A percentile compares a stretch with the other conserved stretches of the same genome.
Evolutionary conservation across 2,329 filamentous ascomycete species (phyloP).

Genomic region (Lecanicillium sp.): DNA sequence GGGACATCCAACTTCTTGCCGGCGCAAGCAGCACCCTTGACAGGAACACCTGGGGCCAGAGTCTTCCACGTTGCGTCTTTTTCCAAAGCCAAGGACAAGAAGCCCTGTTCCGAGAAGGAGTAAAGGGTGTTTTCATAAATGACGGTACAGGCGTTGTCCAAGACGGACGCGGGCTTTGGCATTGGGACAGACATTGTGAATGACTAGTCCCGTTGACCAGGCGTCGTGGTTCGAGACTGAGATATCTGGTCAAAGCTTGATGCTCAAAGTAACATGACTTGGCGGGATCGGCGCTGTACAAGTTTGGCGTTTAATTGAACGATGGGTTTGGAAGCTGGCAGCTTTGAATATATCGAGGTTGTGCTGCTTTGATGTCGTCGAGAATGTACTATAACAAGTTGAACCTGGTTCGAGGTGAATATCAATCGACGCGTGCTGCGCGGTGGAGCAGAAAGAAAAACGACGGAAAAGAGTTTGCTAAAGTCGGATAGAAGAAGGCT

Average conservation of each 20-base stretch:
- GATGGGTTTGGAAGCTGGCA: too few relatives aligned
- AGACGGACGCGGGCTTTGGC: slow-evolving; percentile 50
- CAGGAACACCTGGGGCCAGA: slow-evolving; percentile 59
- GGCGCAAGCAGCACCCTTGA: slow-evolving; percentile 73
- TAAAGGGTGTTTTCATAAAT: slow-evolving; percentile 79
- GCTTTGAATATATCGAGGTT: too few relatives aligned
- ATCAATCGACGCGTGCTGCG: too few relatives aligned
- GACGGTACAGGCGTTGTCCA: slow-evolving; percentile 76
- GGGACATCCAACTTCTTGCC: slow-evolving; percentile 57
- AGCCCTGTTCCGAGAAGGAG: slow-evolving; percentile 68
- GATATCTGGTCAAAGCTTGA: background rate
- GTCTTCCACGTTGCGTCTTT: slow-evolving; percentile 66
- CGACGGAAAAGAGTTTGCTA: background rate
- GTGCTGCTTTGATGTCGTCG: too few relatives aligned
- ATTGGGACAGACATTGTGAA: slow-evolving; percentile 62
- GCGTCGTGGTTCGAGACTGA: background rate
- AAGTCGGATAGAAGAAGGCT: too few relatives aligned
- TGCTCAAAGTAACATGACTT: slow-evolving; percentile 29
- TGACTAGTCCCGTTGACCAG: slow-evolving; percentile 7
- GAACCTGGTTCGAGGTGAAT: background rate
- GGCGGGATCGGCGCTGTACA: slow-evolving; percentile 24
- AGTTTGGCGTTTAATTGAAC: too few relatives aligned
- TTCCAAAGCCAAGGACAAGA: slow-evolving; percentile 66
- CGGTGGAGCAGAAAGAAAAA: too few relatives aligned
- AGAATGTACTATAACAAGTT: too few relatives aligned